These are phyloP conservation scores for Arxiozyma slooffiae DNA, from an alignment of 1,139 yeast species.

Conservation along the genomic window DNA sequence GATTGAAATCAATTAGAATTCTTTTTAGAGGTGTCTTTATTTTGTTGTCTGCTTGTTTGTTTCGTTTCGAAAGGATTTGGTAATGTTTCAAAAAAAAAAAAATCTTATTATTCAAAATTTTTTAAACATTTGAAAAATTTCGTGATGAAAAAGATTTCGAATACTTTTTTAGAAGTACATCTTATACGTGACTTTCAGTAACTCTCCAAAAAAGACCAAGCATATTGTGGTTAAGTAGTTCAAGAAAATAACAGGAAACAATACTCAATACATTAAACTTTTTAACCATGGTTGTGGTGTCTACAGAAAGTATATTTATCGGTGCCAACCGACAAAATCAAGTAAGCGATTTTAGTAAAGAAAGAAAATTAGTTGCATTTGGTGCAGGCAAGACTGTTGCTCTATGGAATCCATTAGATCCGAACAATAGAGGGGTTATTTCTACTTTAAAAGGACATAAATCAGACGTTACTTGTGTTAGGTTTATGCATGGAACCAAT, in stretches of 20 bases:
- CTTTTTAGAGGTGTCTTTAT: neutral
- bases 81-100: too few species aligned
- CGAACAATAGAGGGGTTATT: constrained; percentile 38
- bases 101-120: too few species aligned
- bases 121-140: neutral
- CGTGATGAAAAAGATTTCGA: neutral
- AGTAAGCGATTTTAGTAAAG: constrained; percentile 47
- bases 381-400: constrained; percentile 74
- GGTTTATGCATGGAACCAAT: constrained; percentile 41
- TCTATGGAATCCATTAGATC: constrained; percentile 54
- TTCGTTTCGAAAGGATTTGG: neutral
- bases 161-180: neutral
- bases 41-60: neutral
- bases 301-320: constrained; percentile 49
- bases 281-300: neutral
- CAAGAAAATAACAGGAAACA: neutral
- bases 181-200: too few species aligned
- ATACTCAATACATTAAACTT: neutral
- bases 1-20: too few species aligned
- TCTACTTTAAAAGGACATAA: constrained; percentile 51
- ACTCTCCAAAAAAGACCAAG: too few species aligned
- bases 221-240: neutral
- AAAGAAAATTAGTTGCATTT: constrained; percentile 46
- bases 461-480: constrained; percentile 50
- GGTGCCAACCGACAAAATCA: constrained; percentile 75